Conservation (phyloP, 2,329 filamentous ascomycete genomes). For the Didymella pomorum region DNA sequence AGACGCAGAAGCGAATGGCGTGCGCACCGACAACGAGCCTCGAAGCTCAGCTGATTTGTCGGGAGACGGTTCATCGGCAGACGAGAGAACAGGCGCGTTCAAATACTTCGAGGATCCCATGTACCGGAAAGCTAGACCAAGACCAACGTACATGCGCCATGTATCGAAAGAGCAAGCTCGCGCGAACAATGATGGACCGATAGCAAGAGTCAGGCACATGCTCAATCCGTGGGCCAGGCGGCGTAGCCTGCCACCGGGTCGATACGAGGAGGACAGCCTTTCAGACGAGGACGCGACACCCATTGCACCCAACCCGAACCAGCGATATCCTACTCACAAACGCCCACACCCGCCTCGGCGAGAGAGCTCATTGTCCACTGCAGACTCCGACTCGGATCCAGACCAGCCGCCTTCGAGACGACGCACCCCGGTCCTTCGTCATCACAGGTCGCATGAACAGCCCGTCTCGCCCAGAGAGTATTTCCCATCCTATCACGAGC, state of each 20-base stretch:
- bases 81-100: slow-evolving; percentile 55
- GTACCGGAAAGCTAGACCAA: slow-evolving; percentile 55
- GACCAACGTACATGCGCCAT: slow-evolving; percentile 54
- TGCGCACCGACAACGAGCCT: slow-evolving; percentile 36
- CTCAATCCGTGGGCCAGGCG: slow-evolving; percentile 45
- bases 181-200: slow-evolving; percentile 42
- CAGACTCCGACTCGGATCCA: slow-evolving; percentile 45
- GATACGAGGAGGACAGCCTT: slow-evolving; percentile 40
- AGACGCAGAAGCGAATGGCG: slow-evolving; percentile 45
- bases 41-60: slow-evolving; percentile 45
- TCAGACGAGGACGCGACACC: slow-evolving; percentile 45
- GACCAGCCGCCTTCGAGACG: slow-evolving; percentile 37
- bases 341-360: slow-evolving; percentile 44
- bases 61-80: slow-evolving; percentile 49
- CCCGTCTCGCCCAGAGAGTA: slow-evolving; percentile 51
- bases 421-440: slow-evolving; percentile 46
- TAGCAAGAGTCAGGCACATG: slow-evolving; percentile 46
- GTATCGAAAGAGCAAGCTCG: slow-evolving; percentile 45
- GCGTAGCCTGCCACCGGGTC: slow-evolving; percentile 35
- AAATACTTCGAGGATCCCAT: slow-evolving; percentile 60
- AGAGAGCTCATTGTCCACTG: slow-evolving; percentile 45
- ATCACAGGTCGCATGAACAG: slow-evolving; percentile 54
- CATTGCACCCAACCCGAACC: slow-evolving; percentile 30
- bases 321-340: slow-evolving; percentile 39
- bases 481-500: slow-evolving; percentile 47